These are phyloP conservation scores for Cucumis variabilis DNA, from an alignment of 331 rosid genomes.

Conservation along the genomic window DNA sequence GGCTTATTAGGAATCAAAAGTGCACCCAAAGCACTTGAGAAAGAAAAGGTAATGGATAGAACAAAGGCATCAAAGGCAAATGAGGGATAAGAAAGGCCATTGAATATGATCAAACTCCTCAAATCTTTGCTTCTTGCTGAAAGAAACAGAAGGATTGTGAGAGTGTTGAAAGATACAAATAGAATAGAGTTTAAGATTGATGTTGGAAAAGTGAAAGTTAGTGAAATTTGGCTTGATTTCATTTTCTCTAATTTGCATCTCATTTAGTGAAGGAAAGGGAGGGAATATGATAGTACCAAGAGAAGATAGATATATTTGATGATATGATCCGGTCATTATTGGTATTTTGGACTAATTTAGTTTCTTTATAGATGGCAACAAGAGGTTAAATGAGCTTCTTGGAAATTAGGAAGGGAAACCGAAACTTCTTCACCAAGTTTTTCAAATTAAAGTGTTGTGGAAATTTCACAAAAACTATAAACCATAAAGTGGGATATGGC, in stretches of 20 bases:
- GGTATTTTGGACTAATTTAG: background rate
- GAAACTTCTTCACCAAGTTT: background rate
- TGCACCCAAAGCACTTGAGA: constrained; percentile 15
- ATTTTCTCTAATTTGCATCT: background rate
- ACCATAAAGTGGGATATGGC: too few relatives aligned
- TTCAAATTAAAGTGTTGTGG: background rate
- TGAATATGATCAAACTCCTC: background rate
- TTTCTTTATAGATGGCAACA: background rate
- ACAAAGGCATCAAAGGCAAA: constrained; percentile 12
- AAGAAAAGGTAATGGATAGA: background rate
- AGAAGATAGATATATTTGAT: background rate
- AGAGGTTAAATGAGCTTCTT: background rate
- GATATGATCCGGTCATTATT: background rate
- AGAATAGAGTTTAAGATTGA: background rate
- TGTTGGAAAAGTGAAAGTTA: constrained; percentile 15
- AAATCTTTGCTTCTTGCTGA: background rate
- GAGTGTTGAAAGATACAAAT: constrained; percentile 7
- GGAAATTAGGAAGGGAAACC: background rate
- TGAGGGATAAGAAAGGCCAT: background rate
- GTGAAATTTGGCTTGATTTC: constrained; percentile 2
- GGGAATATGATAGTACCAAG: background rate
- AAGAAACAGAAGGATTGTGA: constrained; percentile 5
- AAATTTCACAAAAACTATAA: background rate
- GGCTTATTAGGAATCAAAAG: constrained; percentile 1
- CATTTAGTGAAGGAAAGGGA: background rate